Conservation (phyloP, 208 protist species). For the Crithidia acanthocephali region DNA sequence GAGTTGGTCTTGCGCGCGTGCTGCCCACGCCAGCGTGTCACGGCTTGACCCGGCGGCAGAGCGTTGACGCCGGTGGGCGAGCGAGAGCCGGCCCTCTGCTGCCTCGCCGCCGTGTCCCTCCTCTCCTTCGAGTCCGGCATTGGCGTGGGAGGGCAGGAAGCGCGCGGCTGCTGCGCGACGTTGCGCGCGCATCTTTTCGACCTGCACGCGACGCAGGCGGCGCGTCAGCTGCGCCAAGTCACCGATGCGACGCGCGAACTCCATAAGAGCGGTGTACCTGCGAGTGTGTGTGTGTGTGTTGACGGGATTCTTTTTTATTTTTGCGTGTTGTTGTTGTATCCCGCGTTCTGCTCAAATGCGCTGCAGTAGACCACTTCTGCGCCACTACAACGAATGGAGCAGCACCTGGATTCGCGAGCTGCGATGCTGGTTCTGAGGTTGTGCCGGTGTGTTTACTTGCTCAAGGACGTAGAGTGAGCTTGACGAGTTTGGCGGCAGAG, state of each 20-base stretch:
- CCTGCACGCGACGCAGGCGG: slow-evolving; percentile 20
- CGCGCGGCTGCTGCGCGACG: slow-evolving; percentile 4
- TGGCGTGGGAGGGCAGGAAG: not conserved
- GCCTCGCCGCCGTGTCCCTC: not conserved
- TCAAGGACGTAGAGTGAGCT: too few relatives aligned
- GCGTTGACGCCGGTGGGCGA: not conserved
- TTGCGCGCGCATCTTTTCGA: slow-evolving; percentile 17
- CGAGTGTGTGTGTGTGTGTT: too few relatives aligned
- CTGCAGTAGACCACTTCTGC: too few relatives aligned
- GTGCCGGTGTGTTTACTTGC: too few relatives aligned
- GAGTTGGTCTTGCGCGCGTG: slow-evolving; percentile 48
- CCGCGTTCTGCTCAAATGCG: too few relatives aligned
- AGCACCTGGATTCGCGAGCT: too few relatives aligned
- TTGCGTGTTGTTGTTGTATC: too few relatives aligned
- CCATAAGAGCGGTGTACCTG: slow-evolving; percentile 8
- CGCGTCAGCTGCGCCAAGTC: slow-evolving; percentile 23
- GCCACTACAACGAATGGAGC: too few relatives aligned
- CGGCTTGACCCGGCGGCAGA: not conserved
- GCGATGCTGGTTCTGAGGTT: too few relatives aligned
- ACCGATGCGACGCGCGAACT: slow-evolving; percentile 29
- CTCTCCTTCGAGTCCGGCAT: not conserved
- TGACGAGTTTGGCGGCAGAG: too few relatives aligned
- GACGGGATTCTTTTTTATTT: too few relatives aligned
- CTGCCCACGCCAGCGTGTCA: not conserved
- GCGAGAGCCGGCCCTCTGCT: not conserved